Conservation (phyloP, 2,329 filamentous ascomycete genomes). For the Trichophyton verrucosum region DNA sequence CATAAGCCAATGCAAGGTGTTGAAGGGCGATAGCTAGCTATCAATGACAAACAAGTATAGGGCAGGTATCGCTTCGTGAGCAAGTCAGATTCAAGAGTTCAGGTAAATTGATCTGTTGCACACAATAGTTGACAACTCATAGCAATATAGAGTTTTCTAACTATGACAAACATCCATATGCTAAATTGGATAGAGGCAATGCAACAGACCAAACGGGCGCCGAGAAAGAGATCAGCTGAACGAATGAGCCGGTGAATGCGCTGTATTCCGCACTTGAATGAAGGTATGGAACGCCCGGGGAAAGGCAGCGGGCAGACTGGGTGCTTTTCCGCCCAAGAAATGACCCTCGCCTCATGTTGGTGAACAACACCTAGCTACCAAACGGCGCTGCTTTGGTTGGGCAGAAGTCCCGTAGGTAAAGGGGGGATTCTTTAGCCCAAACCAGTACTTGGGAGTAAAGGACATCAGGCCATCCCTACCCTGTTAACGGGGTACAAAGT, state of each 20-base stretch:
- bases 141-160: slow-evolving; percentile 1
- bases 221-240: background rate
- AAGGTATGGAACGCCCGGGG: background rate
- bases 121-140: slow-evolving; percentile 3
- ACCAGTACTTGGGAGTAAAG: background rate
- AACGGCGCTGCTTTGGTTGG: background rate
- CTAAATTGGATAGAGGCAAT: background rate
- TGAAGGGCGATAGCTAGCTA: background rate
- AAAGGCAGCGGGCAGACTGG: background rate
- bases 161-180: slow-evolving; percentile 3
- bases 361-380: background rate
- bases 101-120: background rate
- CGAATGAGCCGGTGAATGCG: background rate
- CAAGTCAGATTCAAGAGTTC: background rate
- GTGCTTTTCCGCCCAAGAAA: background rate
- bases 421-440: background rate
- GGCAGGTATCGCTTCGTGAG: background rate
- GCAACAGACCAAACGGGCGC: background rate
- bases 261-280: background rate
- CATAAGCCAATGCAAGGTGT: background rate
- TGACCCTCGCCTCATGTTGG: background rate
- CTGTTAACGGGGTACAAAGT: background rate
- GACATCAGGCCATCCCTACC: background rate
- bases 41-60: slow-evolving; percentile 1
- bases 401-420: background rate